Conservation (phyloP, 345 rosid genomes). For the Murraya koenigii region DNA sequence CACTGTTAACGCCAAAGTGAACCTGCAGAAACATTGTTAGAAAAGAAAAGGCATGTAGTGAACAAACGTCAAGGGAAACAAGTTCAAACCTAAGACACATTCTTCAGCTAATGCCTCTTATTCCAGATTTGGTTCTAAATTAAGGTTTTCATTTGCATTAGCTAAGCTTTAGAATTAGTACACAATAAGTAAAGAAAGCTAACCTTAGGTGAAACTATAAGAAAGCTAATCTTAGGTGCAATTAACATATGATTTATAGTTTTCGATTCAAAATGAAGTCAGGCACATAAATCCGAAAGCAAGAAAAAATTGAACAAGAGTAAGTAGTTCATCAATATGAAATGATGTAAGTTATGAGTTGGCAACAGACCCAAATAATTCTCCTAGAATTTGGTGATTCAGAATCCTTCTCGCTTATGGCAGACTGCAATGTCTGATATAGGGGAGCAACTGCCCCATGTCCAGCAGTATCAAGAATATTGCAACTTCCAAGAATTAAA, state of each 20-base stretch:
- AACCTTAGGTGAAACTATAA: too few species aligned
- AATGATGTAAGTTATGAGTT: background rate
- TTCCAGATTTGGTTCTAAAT: background rate
- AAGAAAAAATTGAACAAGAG: background rate
- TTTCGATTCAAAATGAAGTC: background rate
- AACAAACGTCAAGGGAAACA: background rate
- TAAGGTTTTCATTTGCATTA: background rate
- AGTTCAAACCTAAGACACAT: background rate
- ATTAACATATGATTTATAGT: too few species aligned
- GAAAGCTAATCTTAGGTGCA: background rate
- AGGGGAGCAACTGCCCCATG: conserved; percentile 64
- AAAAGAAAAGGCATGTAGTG: background rate
- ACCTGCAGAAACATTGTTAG: conserved; percentile 38
- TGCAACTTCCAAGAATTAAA: conserved; percentile 70
- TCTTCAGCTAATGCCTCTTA: background rate
- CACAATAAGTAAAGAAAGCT: background rate
- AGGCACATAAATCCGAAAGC: background rate
- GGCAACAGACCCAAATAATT: conserved; percentile 71
- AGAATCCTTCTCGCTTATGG: conserved; percentile 41
- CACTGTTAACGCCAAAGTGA: conserved; percentile 95
- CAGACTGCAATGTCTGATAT: conserved; percentile 61
- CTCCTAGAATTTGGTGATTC: conserved; percentile 44
- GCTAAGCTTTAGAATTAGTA: too few species aligned
- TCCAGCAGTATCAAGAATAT: conserved; percentile 88
- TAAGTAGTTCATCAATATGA: background rate